Base-by-base conservation (phyloP, 2,329 filamentous ascomycete genomes). In the Septoria linicola region DNA sequence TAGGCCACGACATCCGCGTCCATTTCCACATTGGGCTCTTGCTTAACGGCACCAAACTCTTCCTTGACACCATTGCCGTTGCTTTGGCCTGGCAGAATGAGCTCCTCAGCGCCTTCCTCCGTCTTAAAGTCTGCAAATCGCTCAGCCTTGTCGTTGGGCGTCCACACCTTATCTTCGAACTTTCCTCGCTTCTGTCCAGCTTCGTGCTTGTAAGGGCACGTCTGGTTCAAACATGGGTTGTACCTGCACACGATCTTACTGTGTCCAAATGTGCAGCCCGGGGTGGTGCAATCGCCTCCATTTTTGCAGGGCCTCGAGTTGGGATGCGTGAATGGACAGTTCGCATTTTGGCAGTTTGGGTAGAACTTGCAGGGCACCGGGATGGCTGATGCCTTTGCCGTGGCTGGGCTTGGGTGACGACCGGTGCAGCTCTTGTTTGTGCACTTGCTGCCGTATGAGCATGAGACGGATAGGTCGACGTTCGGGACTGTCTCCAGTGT, bases 391-490 rank as follows among this genome's bases (percentile, higher is more conserved):
- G 85, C 83, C 44, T 81, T 74, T 68, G 84, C 88, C 61, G 87
- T 81, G 2, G 92, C 90, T 1, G 93, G 93, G 5, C 91, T 96
- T 2, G 93, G 93, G 70, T 99, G 93, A 53, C 89, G 88, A 23
- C 81, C 91, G 7, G 87, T 88, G 67, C 93, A 99, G 74, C 97
- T 97, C 64, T 83, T 80, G 77, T 97, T 99, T 74, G 93, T 95
- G 82, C 93, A 99, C 7, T 90, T 90, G 2, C 84, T 89, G 16
- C 90, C 92, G 63, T 88, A 97, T 14, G 80, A 80, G 74, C 93
- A 99, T 14, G 80, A 77, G 64, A 95, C 89, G 52, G 78, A 81
- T 60, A 91, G 79, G 68, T 97, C 93, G 51, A 97, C 79, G 2
- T 80, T 81, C 21, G 87, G 88, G 2, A 86, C 85, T 3, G 89